phyloP scores from a whole-genome alignment of 805 yeast species.

The Kodamaea jinghongensis region DNA sequence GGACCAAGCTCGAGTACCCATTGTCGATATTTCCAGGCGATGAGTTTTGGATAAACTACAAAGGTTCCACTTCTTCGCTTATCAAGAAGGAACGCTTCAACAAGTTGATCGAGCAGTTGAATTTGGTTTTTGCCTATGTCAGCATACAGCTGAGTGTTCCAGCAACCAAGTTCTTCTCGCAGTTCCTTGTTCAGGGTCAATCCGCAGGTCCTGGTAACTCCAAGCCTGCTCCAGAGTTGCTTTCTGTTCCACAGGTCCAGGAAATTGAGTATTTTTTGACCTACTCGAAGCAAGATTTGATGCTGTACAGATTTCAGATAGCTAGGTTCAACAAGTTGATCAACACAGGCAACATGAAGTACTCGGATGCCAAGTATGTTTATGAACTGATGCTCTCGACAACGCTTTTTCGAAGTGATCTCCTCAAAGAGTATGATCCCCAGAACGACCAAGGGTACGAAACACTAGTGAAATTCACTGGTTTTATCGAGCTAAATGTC shows the following conservation, averaged over 20 bases:
- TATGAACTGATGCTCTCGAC: not conserved
- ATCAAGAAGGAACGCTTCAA: slow-evolving; percentile 48
- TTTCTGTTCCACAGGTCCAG: slow-evolving; percentile 21
- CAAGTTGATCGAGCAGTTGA: slow-evolving; percentile 46
- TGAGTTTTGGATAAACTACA: slow-evolving; percentile 18
- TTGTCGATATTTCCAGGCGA: slow-evolving; percentile 25
- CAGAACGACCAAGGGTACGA: slow-evolving; percentile 10
- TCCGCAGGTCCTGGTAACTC: slow-evolving; percentile 17
- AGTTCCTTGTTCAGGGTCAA: slow-evolving; percentile 5
- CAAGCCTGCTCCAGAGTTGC: slow-evolving; percentile 2
- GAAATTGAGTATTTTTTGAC: slow-evolving; percentile 49
- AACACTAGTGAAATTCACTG: slow-evolving; percentile 15
- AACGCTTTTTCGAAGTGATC: slow-evolving; percentile 12
- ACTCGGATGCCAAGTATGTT: slow-evolving; percentile 27
- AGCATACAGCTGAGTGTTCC: slow-evolving; percentile 27
- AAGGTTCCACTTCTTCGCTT: slow-evolving; percentile 15
- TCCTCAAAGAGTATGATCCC: slow-evolving; percentile 4
- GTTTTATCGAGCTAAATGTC: slow-evolving; percentile 25
- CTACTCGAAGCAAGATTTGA: slow-evolving; percentile 45
- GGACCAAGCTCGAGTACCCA: slow-evolving; percentile 33
- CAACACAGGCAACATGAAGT: slow-evolving; percentile 32
- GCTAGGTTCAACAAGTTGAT: slow-evolving; percentile 37
- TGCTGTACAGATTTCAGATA: slow-evolving; percentile 24
- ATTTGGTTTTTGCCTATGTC: slow-evolving; percentile 40
- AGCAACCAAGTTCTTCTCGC: slow-evolving; percentile 7